These are phyloP conservation scores for Ophiorrhiza pumila DNA, from an alignment of 257 asterid species.

Conservation along the genomic window DNA sequence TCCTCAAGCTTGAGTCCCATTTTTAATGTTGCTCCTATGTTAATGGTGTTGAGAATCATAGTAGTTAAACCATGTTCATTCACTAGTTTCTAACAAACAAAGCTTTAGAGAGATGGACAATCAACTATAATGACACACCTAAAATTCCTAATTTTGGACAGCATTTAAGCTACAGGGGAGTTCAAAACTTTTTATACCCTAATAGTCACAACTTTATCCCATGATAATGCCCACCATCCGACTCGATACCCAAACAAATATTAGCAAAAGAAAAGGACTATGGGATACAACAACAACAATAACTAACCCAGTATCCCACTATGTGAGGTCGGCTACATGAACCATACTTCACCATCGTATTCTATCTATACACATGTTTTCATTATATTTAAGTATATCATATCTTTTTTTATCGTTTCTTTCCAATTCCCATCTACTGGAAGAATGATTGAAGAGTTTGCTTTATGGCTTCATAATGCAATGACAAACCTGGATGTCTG, in stretches of 20 bases:
- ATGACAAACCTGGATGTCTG: constrained; percentile 85
- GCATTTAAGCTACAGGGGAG: not conserved
- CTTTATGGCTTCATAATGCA: not conserved
- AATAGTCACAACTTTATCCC: too few species aligned
- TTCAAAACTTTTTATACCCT: not conserved
- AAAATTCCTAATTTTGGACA: not conserved
- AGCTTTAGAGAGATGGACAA: not conserved
- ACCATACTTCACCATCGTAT: too few species aligned
- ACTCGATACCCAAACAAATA: not conserved
- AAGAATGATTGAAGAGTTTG: not conserved
- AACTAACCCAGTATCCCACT: too few species aligned
- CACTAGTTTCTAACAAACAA: not conserved
- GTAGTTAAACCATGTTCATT: not conserved
- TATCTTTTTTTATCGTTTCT: too few species aligned
- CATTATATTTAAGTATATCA: too few species aligned
- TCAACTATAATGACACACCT: not conserved
- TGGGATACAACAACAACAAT: not conserved
- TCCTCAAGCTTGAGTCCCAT: too few species aligned
- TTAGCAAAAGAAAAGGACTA: not conserved
- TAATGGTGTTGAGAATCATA: too few species aligned
- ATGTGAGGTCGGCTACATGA: too few species aligned
- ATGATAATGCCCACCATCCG: not conserved
- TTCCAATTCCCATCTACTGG: not conserved
- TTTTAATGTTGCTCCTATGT: not conserved
- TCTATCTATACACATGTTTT: too few species aligned